These are phyloP conservation scores for Aspergillus bertholletiae DNA, from an alignment of 495 filamentous ascomycete genomes.

Conservation along the genomic window DNA sequence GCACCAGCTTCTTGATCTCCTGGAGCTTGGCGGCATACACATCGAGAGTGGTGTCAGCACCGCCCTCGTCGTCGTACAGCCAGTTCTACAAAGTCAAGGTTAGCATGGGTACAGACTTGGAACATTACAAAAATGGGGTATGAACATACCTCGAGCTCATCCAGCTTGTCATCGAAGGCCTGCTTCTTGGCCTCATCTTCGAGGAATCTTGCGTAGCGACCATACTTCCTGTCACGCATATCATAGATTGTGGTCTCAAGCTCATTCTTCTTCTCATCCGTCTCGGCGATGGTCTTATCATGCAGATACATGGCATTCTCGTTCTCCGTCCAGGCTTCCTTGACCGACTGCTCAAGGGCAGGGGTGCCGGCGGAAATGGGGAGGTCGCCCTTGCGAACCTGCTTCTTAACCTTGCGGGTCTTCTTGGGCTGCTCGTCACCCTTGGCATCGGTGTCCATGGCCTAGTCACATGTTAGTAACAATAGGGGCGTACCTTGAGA, in stretches of 20 bases:
- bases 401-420: slow-evolving; percentile 98
- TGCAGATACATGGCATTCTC: slow-evolving; percentile 93
- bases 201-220: slow-evolving; percentile 81
- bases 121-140: background rate
- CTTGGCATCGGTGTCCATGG: slow-evolving; percentile 84
- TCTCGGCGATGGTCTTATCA: slow-evolving; percentile 97
- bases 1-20: slow-evolving; percentile 55
- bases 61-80: slow-evolving; percentile 82
- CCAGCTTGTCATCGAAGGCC: no score
- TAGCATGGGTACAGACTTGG: background rate
- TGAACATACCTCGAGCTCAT: background rate
- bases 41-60: slow-evolving; percentile 91
- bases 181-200: slow-evolving; percentile 79
- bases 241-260: slow-evolving; percentile 97
- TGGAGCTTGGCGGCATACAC: slow-evolving; percentile 92
- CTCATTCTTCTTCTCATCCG: slow-evolving; percentile 99
- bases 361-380: slow-evolving; percentile 81
- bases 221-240: slow-evolving; percentile 87
- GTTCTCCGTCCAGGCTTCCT: slow-evolving; percentile 66
- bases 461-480: slow-evolving; percentile 48
- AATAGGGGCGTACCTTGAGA: background rate
- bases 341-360: slow-evolving; percentile 65
- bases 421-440: slow-evolving; percentile 77
- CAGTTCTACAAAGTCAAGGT: slow-evolving; percentile 63
- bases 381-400: slow-evolving; percentile 95